Base-by-base conservation (phyloP, 371 early-diverging fungal genomes). In the Umbelopsis sp. region DNA sequence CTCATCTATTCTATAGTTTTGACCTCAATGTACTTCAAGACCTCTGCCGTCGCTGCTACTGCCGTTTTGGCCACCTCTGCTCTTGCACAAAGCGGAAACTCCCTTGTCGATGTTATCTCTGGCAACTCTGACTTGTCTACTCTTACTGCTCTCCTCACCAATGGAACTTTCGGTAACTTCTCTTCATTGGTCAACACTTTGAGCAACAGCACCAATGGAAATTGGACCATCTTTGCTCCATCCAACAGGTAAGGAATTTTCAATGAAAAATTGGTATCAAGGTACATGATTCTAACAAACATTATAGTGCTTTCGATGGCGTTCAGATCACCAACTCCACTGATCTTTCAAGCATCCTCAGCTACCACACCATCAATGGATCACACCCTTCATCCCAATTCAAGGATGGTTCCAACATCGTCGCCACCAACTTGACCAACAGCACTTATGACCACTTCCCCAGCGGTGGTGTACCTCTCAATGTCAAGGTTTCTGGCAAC, bases 161-260 rank as follows among this genome's bases (percentile, higher is more conserved):
- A 57, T 35, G 57, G 57, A 16, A 57, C 57, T 11, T 57, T 57
- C 12, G 57, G 57, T 57, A 57, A 57, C 57, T 57, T 57, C 57
- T 57, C 57, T 35, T 35, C 35, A 14, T 3, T 57, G 1, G 29
- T 35, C 35, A 57, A 29, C 29, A 57, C 57, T 32, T 57, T 57
- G 57, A 57, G 57, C 57, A 57, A 57, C n/a, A 57, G 57, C 35
- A 57, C 57, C 57, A 57, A 57, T 35, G 57, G 57, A 57, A 57
- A 57, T 38, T 57, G 57, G 57, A 57, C 57, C 57, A n/a, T 57
- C 18, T 57, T 57, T n/a, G 57, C 57, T 32, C 57, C 57, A 57
- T 57, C 57, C 37, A 57, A 57, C 57, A 35, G 35, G 57, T 57
- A 57, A 57, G 18, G 3, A 48, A n/a, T 1, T 11, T 7, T 10